These are phyloP conservation scores for Coemansia sp. DNA, from an alignment of 192 early-diverging fungal species.

Conservation along the genomic window DNA sequence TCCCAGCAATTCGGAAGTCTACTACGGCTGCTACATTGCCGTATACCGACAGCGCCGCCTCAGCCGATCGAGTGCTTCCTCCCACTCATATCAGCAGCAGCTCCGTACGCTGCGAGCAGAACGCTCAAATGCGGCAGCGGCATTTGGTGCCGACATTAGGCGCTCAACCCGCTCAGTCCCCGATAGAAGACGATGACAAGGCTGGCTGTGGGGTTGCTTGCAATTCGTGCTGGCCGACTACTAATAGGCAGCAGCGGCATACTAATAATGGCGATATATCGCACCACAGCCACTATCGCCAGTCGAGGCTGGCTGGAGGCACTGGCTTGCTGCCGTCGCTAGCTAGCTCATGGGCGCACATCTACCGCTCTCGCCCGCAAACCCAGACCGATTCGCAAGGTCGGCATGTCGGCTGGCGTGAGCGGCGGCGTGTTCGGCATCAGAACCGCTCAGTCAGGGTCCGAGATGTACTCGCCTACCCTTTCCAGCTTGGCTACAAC, in stretches of 20 bases:
- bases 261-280: neutral
- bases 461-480: constrained; percentile 31
- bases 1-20: constrained; percentile 5
- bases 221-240: constrained; percentile 1
- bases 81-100: constrained; percentile 4
- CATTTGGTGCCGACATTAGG: neutral
- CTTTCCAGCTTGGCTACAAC: constrained; percentile 42
- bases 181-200: neutral
- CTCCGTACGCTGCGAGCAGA: neutral
- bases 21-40: constrained; percentile 17
- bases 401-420: neutral
- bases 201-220: neutral
- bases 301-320: neutral
- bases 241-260: neutral
- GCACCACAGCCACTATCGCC: neutral
- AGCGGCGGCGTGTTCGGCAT: constrained; percentile 5
- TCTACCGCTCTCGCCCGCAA: constrained; percentile 30
- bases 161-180: neutral
- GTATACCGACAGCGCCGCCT: neutral
- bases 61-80: neutral
- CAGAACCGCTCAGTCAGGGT: constrained; percentile 9
- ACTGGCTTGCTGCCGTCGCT: constrained; percentile 11
- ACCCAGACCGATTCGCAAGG: neutral
- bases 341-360: constrained; percentile 39
- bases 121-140: constrained; percentile 5